Evolutionary conservation across 352 stramenopile species (phyloP).

Genomic region (Thalassiosira livingstoniorum): DNA sequence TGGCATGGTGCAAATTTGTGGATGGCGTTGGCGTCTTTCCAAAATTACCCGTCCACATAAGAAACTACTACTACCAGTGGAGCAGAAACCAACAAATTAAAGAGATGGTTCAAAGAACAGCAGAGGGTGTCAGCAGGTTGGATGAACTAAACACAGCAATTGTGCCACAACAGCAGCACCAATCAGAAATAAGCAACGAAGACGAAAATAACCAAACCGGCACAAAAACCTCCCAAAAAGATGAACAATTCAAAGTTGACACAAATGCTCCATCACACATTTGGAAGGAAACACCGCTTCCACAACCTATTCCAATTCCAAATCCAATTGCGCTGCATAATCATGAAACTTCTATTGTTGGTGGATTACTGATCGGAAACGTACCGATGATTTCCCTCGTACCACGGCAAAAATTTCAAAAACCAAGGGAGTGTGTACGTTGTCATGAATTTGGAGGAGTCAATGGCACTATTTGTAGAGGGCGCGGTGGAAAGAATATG

Average conservation of each 20-base stretch:
- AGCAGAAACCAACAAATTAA: conserved; percentile 35
- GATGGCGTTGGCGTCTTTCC: conserved; percentile 58
- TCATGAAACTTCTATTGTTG: neutral
- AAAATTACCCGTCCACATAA: conserved; percentile 52
- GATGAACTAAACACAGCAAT: conserved; percentile 41
- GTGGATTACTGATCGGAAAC: neutral
- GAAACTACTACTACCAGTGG: conserved; percentile 26
- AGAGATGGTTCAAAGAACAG: conserved; percentile 27
- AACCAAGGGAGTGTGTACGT: no score
- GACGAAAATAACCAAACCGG: no score
- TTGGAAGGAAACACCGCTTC: neutral
- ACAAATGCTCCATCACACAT: no score
- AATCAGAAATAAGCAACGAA: no score
- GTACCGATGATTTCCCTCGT: no score
- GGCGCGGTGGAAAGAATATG: no score
- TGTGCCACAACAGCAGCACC: neutral
- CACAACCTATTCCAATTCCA: neutral
- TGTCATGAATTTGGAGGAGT: no score
- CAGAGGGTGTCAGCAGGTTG: conserved; percentile 10
- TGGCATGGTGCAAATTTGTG: conserved; percentile 56
- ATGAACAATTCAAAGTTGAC: no score
- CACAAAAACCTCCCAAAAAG: no score
- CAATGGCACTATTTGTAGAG: no score
- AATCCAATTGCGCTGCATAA: neutral
- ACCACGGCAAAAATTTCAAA: no score